Evolutionary conservation across 2,329 filamentous ascomycete genomes (phyloP).

Genomic region (Mollisia scopiformis): DNA sequence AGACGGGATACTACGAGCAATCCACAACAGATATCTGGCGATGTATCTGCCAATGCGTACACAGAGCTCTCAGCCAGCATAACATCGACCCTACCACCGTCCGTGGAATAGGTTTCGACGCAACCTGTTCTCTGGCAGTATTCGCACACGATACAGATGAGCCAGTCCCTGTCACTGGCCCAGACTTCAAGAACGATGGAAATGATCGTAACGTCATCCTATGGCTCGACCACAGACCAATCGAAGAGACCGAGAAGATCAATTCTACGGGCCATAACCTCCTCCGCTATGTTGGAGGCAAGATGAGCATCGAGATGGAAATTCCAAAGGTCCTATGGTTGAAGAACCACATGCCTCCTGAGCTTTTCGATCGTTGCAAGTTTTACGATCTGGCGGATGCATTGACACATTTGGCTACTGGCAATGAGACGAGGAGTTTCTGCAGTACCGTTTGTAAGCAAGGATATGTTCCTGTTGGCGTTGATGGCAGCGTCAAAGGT

Average conservation of each 20-base stretch:
- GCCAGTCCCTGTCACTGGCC: constrained; percentile 87
- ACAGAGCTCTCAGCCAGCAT: constrained; percentile 79
- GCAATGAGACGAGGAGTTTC: constrained; percentile 88
- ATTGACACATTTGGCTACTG: constrained; percentile 91
- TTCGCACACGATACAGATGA: constrained; percentile 89
- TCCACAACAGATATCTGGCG: constrained; percentile 97
- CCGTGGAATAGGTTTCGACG: constrained; percentile 94
- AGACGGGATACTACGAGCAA: constrained; percentile 87
- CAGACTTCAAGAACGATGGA: constrained; percentile 77
- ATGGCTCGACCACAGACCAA: constrained; percentile 94
- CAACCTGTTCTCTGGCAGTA: constrained; percentile 95
- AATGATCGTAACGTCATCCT: constrained; percentile 94
- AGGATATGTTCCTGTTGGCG: constrained; percentile 93
- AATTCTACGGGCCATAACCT: constrained; percentile 92
- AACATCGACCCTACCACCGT: constrained; percentile 76
- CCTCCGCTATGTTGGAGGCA: constrained; percentile 92
- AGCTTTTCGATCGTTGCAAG: constrained; percentile 89
- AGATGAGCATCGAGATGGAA: constrained; percentile 99
- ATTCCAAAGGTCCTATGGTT: constrained; percentile 98
- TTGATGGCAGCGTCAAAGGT: constrained; percentile 95
- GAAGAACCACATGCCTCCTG: constrained; percentile 95
- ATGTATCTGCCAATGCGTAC: constrained; percentile 88
- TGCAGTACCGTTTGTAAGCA: constrained; percentile 98
- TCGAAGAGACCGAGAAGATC: constrained; percentile 89
- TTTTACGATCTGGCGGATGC: constrained; percentile 96